Percentiles rank a stretch among this genome's conserved stretches.
Evolutionary conservation across 495 filamentous ascomycete genomes (phyloP).

Genomic region (Hypoxylon intermedium): DNA sequence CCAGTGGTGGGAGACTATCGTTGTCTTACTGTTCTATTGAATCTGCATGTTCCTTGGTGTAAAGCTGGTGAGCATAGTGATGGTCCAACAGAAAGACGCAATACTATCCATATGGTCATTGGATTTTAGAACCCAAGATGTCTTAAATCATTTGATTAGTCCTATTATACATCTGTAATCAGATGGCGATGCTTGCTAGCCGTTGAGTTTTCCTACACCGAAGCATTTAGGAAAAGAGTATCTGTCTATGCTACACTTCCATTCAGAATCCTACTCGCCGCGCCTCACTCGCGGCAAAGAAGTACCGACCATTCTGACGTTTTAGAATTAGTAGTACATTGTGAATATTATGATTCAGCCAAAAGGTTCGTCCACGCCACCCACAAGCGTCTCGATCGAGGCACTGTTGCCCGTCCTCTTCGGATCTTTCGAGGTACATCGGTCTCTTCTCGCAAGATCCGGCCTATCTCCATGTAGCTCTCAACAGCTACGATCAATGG

Average conservation of each 20-base stretch:
- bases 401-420: conserved; percentile 64
- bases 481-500: conserved; percentile 72
- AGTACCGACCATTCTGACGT: no score
- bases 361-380: conserved; percentile 63
- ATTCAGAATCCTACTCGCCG: no score
- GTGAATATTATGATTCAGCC: neutral
- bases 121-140: neutral
- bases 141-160: neutral
- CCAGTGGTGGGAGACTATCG: no score
- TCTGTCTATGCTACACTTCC: no score
- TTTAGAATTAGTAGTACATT: neutral
- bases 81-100: no score
- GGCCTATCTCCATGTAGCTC: conserved; percentile 77
- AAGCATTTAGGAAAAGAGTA: neutral
- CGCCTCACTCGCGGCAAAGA: no score
- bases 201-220: neutral
- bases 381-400: conserved; percentile 57
- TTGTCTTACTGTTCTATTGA: no score
- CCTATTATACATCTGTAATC: neutral
- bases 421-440: conserved; percentile 51
- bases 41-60: no score
- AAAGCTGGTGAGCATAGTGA: no score
- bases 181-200: neutral
- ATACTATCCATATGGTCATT: neutral
- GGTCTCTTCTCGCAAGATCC: conserved; percentile 55